Percentiles rank a stretch among this genome's conserved stretches.
Evolutionary conservation across 208 protist species (phyloP).

Genomic region (Leishmania mexicana): DNA sequence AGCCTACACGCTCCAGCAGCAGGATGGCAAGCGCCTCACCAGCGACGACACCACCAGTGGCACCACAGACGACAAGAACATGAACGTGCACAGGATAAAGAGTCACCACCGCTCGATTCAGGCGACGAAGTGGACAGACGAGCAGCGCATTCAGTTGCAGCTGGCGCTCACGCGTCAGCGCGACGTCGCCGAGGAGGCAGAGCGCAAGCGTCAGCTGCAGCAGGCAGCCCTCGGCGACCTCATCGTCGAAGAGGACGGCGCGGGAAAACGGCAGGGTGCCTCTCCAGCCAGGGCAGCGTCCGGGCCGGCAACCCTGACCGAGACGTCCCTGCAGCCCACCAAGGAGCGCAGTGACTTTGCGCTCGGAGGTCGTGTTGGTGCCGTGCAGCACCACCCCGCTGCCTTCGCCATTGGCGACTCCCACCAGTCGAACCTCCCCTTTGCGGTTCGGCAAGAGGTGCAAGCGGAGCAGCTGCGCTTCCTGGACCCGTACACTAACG

Average conservation of each 20-base stretch:
- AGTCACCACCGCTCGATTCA: conserved; percentile 35
- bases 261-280: background rate
- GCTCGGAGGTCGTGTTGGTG: conserved; percentile 77
- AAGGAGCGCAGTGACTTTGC: conserved; percentile 58
- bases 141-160: conserved; percentile 88
- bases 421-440: conserved; percentile 46
- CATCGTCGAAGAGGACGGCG: conserved; percentile 20
- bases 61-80: conserved; percentile 6
- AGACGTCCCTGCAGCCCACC: background rate
- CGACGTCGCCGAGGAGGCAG: conserved; percentile 62
- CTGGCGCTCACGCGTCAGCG: conserved; percentile 85
- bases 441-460: conserved; percentile 78
- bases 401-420: conserved; percentile 69
- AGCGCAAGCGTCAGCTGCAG: conserved; percentile 54
- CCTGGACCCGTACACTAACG: conserved; percentile 63
- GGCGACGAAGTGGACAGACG: conserved; percentile 77
- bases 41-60: conserved; percentile 23
- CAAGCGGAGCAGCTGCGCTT: conserved; percentile 70
- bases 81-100: conserved; percentile 3
- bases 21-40: conserved; percentile 18
- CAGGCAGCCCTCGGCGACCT: conserved; percentile 32
- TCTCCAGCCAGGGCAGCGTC: background rate
- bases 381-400: conserved; percentile 76
- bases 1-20: conserved; percentile 19
- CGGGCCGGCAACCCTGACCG: background rate